phyloP scores from a whole-genome alignment of 1,139 yeast species.

The Yamadazyma diddensiae region DNA sequence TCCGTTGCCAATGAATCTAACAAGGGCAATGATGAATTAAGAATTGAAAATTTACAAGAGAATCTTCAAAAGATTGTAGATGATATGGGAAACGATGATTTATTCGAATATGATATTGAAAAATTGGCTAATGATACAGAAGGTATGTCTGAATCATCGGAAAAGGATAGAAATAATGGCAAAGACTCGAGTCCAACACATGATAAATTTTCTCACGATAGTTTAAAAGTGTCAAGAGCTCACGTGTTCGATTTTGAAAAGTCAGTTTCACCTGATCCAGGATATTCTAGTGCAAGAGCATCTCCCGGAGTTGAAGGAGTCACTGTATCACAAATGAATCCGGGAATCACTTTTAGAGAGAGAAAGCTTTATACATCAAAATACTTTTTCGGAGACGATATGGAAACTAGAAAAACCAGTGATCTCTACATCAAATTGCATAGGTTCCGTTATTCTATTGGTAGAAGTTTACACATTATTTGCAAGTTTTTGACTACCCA shows the following conservation, averaged over 20 bases:
- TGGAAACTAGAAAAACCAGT: constrained; percentile 43
- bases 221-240: constrained; percentile 10
- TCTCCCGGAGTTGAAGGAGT: constrained; percentile 45
- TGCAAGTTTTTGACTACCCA: constrained; percentile 46
- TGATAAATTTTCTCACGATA: constrained; percentile 5
- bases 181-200: constrained; percentile 5
- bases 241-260: constrained; percentile 14
- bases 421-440: constrained; percentile 62
- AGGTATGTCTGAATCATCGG: not conserved
- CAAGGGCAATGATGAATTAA: constrained; percentile 24
- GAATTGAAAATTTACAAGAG: constrained; percentile 32
- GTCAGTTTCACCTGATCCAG: constrained; percentile 15
- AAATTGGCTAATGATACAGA: constrained; percentile 23
- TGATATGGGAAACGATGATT: constrained; percentile 25
- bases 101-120: constrained; percentile 18
- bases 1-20: constrained; percentile 20
- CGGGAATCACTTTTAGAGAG: constrained; percentile 55
- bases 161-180: constrained; percentile 1
- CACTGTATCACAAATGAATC: constrained; percentile 43
- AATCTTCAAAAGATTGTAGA: constrained; percentile 40
- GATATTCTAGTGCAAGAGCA: constrained; percentile 27
- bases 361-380: constrained; percentile 57
- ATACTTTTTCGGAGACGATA: constrained; percentile 55
- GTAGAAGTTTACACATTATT: constrained; percentile 63
- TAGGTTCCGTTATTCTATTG: constrained; percentile 58